Evolutionary conservation across 306 rosid genomes (phyloP).

Genomic region (Echinosophora koreensis): DNA sequence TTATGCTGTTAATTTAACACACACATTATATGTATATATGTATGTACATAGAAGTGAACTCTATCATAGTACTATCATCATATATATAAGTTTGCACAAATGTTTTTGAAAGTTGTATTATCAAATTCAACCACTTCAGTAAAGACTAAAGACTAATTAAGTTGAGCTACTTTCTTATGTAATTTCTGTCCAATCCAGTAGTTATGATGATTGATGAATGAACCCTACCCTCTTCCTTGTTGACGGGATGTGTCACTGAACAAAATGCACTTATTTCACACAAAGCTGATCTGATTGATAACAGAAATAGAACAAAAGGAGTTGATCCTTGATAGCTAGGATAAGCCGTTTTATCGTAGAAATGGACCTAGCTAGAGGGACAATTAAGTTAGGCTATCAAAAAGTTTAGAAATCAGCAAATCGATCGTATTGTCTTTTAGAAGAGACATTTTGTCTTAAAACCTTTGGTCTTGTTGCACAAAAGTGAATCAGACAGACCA

Average conservation of each 20-base stretch:
- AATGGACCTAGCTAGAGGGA: neutral
- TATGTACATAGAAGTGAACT: too few species aligned
- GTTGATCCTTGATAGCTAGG: neutral
- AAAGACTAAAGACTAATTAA: too few species aligned
- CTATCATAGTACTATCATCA: too few species aligned
- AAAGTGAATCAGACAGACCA: slow-evolving; percentile 42
- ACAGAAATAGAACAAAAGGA: neutral
- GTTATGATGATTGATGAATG: neutral
- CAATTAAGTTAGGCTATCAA: slow-evolving; percentile 27
- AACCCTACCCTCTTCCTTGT: neutral
- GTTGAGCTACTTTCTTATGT: neutral
- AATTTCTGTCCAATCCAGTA: neutral
- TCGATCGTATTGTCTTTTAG: slow-evolving; percentile 42
- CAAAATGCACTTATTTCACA: neutral
- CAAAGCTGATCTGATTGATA: slow-evolving; percentile 43
- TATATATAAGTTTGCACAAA: too few species aligned
- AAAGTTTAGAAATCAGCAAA: slow-evolving; percentile 44
- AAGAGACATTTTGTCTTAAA: slow-evolving; percentile 42
- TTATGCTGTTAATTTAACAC: too few species aligned
- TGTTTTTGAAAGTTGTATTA: too few species aligned
- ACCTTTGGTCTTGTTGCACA: slow-evolving; percentile 9
- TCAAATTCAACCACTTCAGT: too few species aligned
- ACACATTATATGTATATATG: too few species aligned
- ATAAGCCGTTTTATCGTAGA: neutral
- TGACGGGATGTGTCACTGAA: neutral